Conservation (phyloP, 1,139 yeast genomes). For the Nadsonia starkeyi-henricii region DNA sequence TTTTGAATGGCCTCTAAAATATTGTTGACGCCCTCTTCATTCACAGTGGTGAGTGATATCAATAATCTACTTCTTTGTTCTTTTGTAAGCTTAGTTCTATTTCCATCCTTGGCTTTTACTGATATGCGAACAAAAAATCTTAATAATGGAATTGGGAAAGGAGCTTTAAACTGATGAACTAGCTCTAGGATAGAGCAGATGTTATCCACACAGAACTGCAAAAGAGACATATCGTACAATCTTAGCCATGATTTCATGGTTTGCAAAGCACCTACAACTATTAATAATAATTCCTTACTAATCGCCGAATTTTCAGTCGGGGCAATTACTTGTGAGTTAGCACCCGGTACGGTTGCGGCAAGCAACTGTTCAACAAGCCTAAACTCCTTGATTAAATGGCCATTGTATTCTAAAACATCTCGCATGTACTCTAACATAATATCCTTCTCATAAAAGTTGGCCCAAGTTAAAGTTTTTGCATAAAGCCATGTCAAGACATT, state of each 20-base stretch:
- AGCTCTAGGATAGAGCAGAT: slow-evolving; percentile 32
- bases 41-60: slow-evolving; percentile 14
- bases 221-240: slow-evolving; percentile 60
- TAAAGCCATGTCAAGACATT: slow-evolving; percentile 54
- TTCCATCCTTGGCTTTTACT: slow-evolving; percentile 10
- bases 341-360: slow-evolving; percentile 5
- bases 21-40: slow-evolving; percentile 11
- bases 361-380: slow-evolving; percentile 14
- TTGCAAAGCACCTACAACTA: slow-evolving; percentile 13
- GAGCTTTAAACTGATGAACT: slow-evolving; percentile 19
- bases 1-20: not conserved
- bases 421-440: slow-evolving; percentile 68
- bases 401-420: slow-evolving; percentile 60
- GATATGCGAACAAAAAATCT: slow-evolving; percentile 15
- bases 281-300: slow-evolving; percentile 19
- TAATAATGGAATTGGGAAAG: slow-evolving; percentile 15
- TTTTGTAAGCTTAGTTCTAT: slow-evolving; percentile 14
- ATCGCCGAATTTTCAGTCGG: slow-evolving; percentile 10
- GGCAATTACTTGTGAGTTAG: slow-evolving; percentile 5
- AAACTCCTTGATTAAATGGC: slow-evolving; percentile 11
- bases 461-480: slow-evolving; percentile 61
- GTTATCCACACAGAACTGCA: slow-evolving; percentile 60
- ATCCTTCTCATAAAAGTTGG: slow-evolving; percentile 38
- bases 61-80: slow-evolving; percentile 15
- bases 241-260: slow-evolving; percentile 66